Percentiles rank a stretch among this genome's conserved stretches.
phyloP scores from a whole-genome alignment of 805 yeast genomes.

The Candida berthetii region DNA sequence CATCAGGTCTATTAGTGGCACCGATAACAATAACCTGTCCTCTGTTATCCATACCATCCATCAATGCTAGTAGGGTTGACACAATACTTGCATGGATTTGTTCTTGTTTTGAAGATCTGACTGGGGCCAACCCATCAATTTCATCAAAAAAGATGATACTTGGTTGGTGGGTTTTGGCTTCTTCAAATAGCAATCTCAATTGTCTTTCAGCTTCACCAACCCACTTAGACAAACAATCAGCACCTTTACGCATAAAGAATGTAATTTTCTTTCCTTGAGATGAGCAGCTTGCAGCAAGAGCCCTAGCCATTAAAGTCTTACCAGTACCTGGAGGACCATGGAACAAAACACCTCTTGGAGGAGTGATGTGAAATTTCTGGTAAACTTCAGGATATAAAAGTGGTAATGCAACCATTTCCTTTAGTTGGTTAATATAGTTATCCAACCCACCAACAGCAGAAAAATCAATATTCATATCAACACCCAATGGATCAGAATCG shows the following conservation, averaged over 20 bases:
- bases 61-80: slow-evolving; percentile 86
- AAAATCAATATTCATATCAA: slow-evolving; percentile 80
- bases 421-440: slow-evolving; percentile 82
- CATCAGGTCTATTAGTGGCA: slow-evolving; percentile 96
- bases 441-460: slow-evolving; percentile 88
- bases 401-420: slow-evolving; percentile 96
- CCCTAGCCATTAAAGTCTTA: slow-evolving; percentile 96
- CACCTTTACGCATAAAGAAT: slow-evolving; percentile 97
- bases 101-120: slow-evolving; percentile 93
- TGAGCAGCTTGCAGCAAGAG: slow-evolving; percentile 92
- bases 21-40: slow-evolving; percentile 98
- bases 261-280: slow-evolving; percentile 82
- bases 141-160: slow-evolving; percentile 95
- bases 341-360: slow-evolving; percentile 94
- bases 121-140: slow-evolving; percentile 98
- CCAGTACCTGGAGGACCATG: slow-evolving; percentile 99
- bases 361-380: slow-evolving; percentile 83
- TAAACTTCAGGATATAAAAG: slow-evolving; percentile 90
- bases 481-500: slow-evolving; percentile 91
- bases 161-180: slow-evolving; percentile 94
- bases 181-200: slow-evolving; percentile 83
- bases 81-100: slow-evolving; percentile 98
- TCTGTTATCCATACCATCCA: slow-evolving; percentile 99
- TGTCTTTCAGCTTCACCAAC: slow-evolving; percentile 99
- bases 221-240: slow-evolving; percentile 96